A percentile compares a stretch with the other conserved stretches of the same genome.
These are phyloP conservation scores for Ambrosiella xylebori DNA, from an alignment of 2,329 filamentous ascomycete genomes.

Conservation along the genomic window DNA sequence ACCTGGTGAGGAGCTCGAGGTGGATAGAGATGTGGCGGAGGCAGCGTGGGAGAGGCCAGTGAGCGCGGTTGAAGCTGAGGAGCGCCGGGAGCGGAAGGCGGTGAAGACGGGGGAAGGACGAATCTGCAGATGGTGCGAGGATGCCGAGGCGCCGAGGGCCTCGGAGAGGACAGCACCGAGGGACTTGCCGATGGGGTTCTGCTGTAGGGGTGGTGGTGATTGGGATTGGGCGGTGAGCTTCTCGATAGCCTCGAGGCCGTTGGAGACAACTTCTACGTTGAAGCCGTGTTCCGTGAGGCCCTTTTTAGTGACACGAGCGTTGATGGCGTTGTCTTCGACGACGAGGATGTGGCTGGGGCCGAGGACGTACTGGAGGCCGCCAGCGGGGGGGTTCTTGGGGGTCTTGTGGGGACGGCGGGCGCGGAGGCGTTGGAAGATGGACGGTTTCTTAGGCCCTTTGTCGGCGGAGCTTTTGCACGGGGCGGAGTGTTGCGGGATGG, in stretches of 20 bases:
- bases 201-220: neutral
- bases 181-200: neutral
- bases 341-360: conserved; percentile 32
- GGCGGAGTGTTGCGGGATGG: conserved; percentile 13
- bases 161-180: neutral
- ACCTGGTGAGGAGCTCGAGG: neutral
- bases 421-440: neutral
- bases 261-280: conserved; percentile 44
- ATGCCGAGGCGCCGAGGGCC: neutral
- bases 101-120: neutral
- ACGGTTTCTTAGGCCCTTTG: neutral
- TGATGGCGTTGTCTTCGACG: conserved; percentile 52
- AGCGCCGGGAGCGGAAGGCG: conserved; percentile 8
- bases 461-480: neutral
- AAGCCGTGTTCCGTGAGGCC: conserved; percentile 44
- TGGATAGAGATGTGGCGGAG: conserved; percentile 23
- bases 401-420: neutral
- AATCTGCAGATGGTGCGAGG: neutral
- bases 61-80: conserved; percentile 5
- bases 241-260: conserved; percentile 45
- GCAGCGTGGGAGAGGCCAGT: conserved; percentile 1
- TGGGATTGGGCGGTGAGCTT: conserved; percentile 19
- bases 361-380: neutral
- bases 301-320: conserved; percentile 45
- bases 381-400: neutral